A percentile compares a stretch with the other conserved stretches of the same genome.
phyloP scores from a whole-genome alignment of 305 asterid species.

The Fraxinus xanthoxyloides region DNA sequence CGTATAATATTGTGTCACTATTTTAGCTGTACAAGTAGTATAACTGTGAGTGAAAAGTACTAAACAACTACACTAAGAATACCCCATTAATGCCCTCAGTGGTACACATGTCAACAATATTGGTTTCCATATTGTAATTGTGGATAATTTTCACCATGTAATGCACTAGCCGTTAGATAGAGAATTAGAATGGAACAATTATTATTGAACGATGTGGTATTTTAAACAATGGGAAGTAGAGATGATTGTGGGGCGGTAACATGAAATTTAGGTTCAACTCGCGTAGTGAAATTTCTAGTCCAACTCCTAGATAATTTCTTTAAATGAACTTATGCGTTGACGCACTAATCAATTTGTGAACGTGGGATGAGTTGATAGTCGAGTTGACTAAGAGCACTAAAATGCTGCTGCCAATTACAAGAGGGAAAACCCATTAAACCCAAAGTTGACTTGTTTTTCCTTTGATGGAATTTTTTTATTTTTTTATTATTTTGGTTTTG shows the following conservation, averaged over 20 bases:
- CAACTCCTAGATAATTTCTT: not conserved
- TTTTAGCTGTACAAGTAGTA: too few relatives aligned
- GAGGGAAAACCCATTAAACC: not conserved
- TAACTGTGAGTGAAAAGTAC: too few relatives aligned
- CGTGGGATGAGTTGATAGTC: not conserved
- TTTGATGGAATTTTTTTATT: too few relatives aligned
- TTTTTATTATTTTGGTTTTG: not conserved
- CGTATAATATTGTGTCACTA: too few relatives aligned
- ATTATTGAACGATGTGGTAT: too few relatives aligned
- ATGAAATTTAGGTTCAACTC: not conserved
- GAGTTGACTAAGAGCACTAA: not conserved
- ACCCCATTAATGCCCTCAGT: not conserved
- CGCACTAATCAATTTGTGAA: not conserved
- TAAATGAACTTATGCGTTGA: not conserved
- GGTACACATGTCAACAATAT: not conserved
- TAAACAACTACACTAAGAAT: too few relatives aligned
- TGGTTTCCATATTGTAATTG: not conserved
- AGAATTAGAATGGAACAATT: not conserved
- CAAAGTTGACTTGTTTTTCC: not conserved
- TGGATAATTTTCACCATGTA: not conserved
- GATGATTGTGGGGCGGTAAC: too few relatives aligned
- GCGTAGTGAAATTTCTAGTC: not conserved
- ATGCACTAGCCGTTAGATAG: not conserved
- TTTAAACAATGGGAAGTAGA: too few relatives aligned
- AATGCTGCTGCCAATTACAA: not conserved